Evolutionary conservation across 2,329 filamentous ascomycete genomes (phyloP).

Genomic region (Colletotrichum noveboracense): DNA sequence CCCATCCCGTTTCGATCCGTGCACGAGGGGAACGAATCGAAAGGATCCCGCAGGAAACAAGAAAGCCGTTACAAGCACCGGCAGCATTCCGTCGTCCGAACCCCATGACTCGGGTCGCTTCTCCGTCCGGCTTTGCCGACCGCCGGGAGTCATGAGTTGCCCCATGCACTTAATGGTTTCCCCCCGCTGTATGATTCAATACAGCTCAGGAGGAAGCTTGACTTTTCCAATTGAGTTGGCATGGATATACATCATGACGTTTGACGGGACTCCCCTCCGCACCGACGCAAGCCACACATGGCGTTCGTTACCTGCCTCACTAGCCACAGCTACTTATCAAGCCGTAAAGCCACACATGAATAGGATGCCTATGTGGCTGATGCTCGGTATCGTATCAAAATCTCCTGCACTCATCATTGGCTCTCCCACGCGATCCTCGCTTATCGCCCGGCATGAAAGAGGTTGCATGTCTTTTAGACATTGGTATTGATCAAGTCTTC

Average conservation of each 20-base stretch:
- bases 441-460: constrained; percentile 9
- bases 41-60: not conserved
- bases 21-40: not conserved
- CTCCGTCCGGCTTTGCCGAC: not conserved
- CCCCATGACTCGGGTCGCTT: not conserved
- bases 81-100: not conserved
- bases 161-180: not conserved
- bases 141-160: not conserved
- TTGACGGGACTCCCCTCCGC: not conserved
- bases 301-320: not conserved
- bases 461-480: not conserved
- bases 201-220: not conserved
- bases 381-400: not conserved
- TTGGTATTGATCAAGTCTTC: not conserved
- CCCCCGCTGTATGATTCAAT: not conserved
- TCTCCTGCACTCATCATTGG: constrained; percentile 9
- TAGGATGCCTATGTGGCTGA: not conserved
- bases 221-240: not conserved
- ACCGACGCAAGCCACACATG: not conserved
- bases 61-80: not conserved
- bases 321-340: not conserved
- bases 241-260: not conserved
- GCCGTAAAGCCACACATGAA: not conserved
- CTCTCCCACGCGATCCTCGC: not conserved
- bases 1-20: not conserved